Evolutionary conservation across 2,329 filamentous ascomycete species (phyloP).

Genomic region (Paraphoma sp.): DNA sequence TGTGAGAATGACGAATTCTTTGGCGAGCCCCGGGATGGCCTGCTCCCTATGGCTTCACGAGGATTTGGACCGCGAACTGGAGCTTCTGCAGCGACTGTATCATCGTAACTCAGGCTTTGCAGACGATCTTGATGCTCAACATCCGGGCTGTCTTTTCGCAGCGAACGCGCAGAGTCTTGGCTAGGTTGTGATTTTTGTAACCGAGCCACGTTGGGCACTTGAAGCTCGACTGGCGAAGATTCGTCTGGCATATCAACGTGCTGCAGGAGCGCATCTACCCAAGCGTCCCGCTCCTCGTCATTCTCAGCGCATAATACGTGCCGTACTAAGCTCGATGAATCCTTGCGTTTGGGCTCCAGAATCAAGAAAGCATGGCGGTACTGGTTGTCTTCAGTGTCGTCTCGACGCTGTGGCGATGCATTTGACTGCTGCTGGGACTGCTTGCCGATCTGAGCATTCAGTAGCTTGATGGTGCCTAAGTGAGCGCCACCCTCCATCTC

Average conservation of each 20-base stretch:
- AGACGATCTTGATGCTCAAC: constrained; percentile 43
- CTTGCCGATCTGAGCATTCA: constrained; percentile 91
- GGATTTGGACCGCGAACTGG: constrained; percentile 57
- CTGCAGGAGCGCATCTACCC: constrained; percentile 88
- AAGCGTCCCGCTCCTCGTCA: constrained; percentile 87
- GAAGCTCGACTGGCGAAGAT: constrained; percentile 54
- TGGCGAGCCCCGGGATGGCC: constrained; percentile 33
- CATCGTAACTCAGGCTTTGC: constrained; percentile 62
- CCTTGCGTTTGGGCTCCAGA: constrained; percentile 94
- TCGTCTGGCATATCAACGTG: constrained; percentile 79
- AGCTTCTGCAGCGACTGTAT: constrained; percentile 64
- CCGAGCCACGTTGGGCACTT: constrained; percentile 23
- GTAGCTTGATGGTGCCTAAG: constrained; percentile 90
- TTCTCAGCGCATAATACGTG: constrained; percentile 97
- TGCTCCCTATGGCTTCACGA: constrained; percentile 29
- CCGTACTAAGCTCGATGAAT: constrained; percentile 83
- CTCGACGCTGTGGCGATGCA: constrained; percentile 66
- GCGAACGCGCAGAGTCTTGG: constrained; percentile 36
- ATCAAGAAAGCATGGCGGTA: constrained; percentile 97
- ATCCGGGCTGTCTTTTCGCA: constrained; percentile 49
- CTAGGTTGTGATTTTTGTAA: constrained; percentile 50
- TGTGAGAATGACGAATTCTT: constrained; percentile 44
- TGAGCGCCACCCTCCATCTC: constrained; percentile 90
- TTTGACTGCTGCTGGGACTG: constrained; percentile 71
- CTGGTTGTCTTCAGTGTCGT: constrained; percentile 87